A percentile compares a stretch with the other conserved stretches of the same genome.
These are phyloP conservation scores for Hymenoscyphus fraxineus DNA, from an alignment of 2,329 filamentous ascomycete species.

Conservation along the genomic window DNA sequence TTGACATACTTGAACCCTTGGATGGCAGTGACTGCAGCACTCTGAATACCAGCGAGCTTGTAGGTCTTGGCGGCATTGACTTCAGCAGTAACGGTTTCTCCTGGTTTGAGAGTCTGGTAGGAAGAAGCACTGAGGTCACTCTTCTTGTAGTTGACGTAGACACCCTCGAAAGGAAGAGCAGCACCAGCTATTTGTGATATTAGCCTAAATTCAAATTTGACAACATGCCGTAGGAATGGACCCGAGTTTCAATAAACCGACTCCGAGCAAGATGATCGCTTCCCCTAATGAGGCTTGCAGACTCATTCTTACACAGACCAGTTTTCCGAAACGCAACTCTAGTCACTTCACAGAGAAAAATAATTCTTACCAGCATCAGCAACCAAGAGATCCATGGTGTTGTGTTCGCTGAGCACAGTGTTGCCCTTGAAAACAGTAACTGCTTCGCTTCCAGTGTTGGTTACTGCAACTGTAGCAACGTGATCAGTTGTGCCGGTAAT, in stretches of 20 bases:
- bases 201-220: neutral
- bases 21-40: constrained; percentile 23
- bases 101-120: constrained; percentile 25
- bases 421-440: constrained; percentile 29
- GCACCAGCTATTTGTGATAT: constrained; percentile 15
- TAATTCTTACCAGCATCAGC: constrained; percentile 18
- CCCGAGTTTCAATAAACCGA: too few relatives aligned
- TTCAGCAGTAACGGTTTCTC: constrained; percentile 22
- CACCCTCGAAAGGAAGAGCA: constrained; percentile 23
- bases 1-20: constrained; percentile 27
- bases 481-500: constrained; percentile 21
- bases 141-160: constrained; percentile 26
- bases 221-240: too few relatives aligned
- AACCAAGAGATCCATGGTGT: constrained; percentile 24
- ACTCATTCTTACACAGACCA: too few relatives aligned
- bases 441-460: constrained; percentile 24
- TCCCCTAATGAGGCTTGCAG: too few relatives aligned
- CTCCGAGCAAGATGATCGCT: too few relatives aligned
- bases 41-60: constrained; percentile 21
- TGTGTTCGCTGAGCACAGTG: constrained; percentile 24
- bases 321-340: neutral
- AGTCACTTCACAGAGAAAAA: neutral
- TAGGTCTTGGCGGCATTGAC: constrained; percentile 27
- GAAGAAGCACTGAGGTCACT: constrained; percentile 16
- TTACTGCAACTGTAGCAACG: constrained; percentile 24